A percentile compares a stretch with the other conserved stretches of the same genome.
These are phyloP conservation scores for Pestalotiopsis sp. DNA, from an alignment of 2,329 filamentous ascomycete genomes.

Conservation along the genomic window DNA sequence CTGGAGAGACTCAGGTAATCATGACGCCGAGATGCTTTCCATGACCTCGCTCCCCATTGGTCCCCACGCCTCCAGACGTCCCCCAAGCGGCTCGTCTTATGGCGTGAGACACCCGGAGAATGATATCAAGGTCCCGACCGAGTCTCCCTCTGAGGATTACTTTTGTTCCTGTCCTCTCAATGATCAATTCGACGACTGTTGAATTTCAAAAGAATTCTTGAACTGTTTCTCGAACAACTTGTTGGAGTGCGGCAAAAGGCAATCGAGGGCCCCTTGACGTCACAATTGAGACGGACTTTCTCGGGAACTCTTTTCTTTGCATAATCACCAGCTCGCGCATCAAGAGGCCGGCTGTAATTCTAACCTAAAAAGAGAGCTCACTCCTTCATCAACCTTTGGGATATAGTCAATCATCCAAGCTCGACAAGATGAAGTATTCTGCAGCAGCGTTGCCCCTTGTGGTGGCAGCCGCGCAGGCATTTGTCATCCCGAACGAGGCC, in stretches of 20 bases:
- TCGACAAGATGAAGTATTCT: constrained; percentile 26
- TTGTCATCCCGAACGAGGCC: constrained; percentile 32
- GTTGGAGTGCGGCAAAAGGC: not conserved
- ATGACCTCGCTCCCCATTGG: not conserved
- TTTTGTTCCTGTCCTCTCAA: not conserved
- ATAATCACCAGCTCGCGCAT: not conserved
- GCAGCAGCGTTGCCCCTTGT: constrained; percentile 23
- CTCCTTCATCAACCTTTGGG: not conserved
- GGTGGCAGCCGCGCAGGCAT: constrained; percentile 24
- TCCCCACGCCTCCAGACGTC: not conserved
- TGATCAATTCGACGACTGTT: not conserved
- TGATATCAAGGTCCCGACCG: not conserved
- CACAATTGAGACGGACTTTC: not conserved
- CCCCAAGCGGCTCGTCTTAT: not conserved
- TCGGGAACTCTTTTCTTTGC: not conserved
- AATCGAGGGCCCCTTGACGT: not conserved
- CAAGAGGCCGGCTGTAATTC: not conserved
- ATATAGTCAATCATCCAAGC: not conserved
- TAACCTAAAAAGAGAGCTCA: not conserved
- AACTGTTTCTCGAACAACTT: not conserved
- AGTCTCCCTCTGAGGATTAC: not conserved
- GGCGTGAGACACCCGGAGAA: not conserved
- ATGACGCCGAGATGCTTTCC: constrained; percentile 12
- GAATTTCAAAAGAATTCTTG: not conserved
- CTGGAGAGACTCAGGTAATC: constrained; percentile 2